Conservation (phyloP, 169 alveolate genomes). For the Plasmodium vinckei region DNA sequence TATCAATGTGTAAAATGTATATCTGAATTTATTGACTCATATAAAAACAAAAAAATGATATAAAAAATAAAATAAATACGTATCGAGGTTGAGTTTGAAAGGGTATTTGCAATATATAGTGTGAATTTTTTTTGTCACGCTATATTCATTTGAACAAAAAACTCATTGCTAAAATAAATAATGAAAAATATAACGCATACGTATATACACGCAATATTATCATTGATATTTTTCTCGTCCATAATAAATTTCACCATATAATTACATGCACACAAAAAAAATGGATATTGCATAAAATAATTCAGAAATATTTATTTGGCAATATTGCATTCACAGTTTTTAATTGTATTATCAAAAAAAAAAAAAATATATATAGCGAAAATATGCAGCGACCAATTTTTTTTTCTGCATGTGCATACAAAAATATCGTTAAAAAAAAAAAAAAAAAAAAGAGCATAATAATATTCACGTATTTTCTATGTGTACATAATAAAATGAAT, state of each 20-base stretch:
- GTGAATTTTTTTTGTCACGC: not conserved
- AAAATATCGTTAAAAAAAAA: constrained; percentile 55
- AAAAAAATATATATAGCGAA: constrained; percentile 32
- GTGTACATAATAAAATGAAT: not conserved
- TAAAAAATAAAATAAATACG: too few species aligned
- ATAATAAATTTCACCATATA: constrained; percentile 1
- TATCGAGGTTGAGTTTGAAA: too few species aligned
- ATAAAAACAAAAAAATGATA: too few species aligned
- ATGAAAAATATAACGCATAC: not conserved
- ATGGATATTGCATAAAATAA: not conserved
- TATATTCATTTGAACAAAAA: not conserved
- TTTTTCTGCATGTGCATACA: constrained; percentile 50
- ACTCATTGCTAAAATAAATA: not conserved
- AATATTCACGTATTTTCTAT: constrained; percentile 15
- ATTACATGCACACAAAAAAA: constrained; percentile 47
- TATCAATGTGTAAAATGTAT: too few species aligned
- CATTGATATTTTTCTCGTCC: constrained; percentile 1
- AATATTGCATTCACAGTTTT: too few species aligned
- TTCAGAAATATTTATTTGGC: too few species aligned
- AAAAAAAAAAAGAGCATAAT: constrained; percentile 16
- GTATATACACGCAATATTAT: constrained; percentile 9
- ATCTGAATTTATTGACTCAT: too few species aligned
- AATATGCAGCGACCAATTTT: constrained; percentile 30
- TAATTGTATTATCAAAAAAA: not conserved
- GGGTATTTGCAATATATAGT: not conserved